Evolutionary conservation across 371 early-diverging fungal species (phyloP), one percentile per base, ranked within the genome.

Genomic region (Actinomucor elegans): DNA sequence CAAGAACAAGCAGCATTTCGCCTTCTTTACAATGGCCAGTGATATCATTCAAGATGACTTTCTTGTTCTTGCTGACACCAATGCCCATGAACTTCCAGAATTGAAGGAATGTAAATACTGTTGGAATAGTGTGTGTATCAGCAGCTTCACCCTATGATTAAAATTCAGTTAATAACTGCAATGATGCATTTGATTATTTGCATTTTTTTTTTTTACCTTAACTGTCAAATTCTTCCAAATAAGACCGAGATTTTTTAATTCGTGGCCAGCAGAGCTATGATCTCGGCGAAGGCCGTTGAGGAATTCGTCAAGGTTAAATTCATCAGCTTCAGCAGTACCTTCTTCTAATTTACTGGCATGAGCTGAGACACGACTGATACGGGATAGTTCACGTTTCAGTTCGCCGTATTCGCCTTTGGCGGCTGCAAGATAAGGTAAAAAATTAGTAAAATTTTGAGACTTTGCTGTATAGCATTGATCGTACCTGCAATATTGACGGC

Each of bases 1-100:
- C 84, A 4, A 84, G 59, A 3, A 84, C 79, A 18, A 84, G 68
- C 17, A 84, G 53, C 82, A 84, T 81, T 55, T 84, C 81, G 15
- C 83, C 83, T 31, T 71, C 74, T n/a, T 69, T 66, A 24, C 71
- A 74, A 32, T 66, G 70, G 26, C 77, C 80, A 1, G 66, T 60
- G 28, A 71, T 59, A 17, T 67, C 56, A 31, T 71, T 43, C 5
- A 80, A 64, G 28, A 80, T 72, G 28, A 55, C 55, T 17, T 59
- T 69, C 44, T 64, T 61, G 32, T 51, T 65, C 8, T 53, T 53
- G 8, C 46, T 61, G 3, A 17, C 52, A 23, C 67, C 67, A 27
- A 61, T n/a, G 14, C 70, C 61, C 5, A 52, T 44, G 18, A 44
- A 42, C 27, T 59, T 59, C 61, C 68, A 59, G 44, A 66, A 52